Conservation (phyloP, 257 asterid genomes). For the Echium plantagineum region DNA sequence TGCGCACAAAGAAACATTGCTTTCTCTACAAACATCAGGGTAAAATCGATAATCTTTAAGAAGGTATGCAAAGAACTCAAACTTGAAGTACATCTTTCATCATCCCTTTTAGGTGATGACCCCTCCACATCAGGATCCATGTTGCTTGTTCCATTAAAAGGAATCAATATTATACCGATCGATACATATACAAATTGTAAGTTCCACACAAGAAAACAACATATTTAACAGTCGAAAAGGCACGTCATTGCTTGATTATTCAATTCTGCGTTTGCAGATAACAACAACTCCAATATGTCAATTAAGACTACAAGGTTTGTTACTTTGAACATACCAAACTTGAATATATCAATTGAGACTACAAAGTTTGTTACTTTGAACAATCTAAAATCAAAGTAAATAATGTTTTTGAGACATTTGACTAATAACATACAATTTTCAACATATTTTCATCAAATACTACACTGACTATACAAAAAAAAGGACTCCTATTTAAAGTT, state of each 20-base stretch:
- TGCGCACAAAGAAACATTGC: neutral
- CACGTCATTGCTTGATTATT: neutral
- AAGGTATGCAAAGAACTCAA: conserved; percentile 18
- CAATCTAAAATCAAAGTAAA: too few species aligned
- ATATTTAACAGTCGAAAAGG: neutral
- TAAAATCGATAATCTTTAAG: neutral
- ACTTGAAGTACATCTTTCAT: conserved; percentile 14
- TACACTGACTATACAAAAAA: too few species aligned
- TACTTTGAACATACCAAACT: too few species aligned
- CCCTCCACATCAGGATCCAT: conserved; percentile 7
- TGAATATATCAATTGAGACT: too few species aligned
- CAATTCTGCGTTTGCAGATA: neutral
- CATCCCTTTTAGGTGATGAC: conserved; percentile 11
- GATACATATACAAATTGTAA: neutral
- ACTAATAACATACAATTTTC: too few species aligned
- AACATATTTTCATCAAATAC: too few species aligned
- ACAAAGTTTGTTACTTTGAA: too few species aligned
- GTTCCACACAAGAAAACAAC: neutral
- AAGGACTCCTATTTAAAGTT: too few species aligned
- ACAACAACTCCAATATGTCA: neutral
- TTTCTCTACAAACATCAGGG: neutral
- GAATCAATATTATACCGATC: neutral
- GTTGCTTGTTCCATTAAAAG: conserved; percentile 13
- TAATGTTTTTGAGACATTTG: too few species aligned
- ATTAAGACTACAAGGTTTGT: too few species aligned